Conservation (phyloP, 1,284 basidiomycete species). For the Trametes versicolor region DNA sequence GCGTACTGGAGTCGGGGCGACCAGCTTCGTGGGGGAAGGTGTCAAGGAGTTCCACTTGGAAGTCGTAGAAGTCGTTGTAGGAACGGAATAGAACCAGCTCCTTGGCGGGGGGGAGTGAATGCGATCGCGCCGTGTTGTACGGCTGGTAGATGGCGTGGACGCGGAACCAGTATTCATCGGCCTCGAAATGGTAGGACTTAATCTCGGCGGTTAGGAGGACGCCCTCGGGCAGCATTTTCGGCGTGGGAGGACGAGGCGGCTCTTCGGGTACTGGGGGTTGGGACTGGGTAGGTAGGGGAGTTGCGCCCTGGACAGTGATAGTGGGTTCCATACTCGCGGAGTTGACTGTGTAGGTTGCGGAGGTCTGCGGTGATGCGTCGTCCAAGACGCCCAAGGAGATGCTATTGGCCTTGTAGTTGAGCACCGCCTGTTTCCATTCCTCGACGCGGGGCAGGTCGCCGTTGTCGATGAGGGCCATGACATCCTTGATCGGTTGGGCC, state of each 20-base stretch:
- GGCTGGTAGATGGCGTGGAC: slow-evolving; percentile 91
- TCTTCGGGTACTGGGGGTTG: slow-evolving; percentile 35
- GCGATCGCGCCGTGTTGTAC: slow-evolving; percentile 65
- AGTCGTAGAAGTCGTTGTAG: slow-evolving; percentile 99
- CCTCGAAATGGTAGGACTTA: slow-evolving; percentile 96
- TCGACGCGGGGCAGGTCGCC: slow-evolving; percentile 94
- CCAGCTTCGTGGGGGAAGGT: slow-evolving; percentile 92
- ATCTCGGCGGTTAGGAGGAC: slow-evolving; percentile 91
- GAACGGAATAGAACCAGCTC: slow-evolving; percentile 93
- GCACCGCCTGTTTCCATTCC: slow-evolving; percentile 97
- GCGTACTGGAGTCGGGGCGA: slow-evolving; percentile 64
- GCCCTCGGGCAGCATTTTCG: slow-evolving; percentile 76
- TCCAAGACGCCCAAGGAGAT: slow-evolving; percentile 95
- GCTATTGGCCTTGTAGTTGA: slow-evolving; percentile 95
- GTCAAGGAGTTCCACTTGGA: slow-evolving; percentile 91
- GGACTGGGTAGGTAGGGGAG: slow-evolving; percentile 40
- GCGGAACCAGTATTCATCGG: slow-evolving; percentile 98
- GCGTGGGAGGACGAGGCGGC: slow-evolving; percentile 38
- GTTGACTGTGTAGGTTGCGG: slow-evolving; percentile 23
- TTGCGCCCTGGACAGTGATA: slow-evolving; percentile 42
- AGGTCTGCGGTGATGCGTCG: slow-evolving; percentile 44
- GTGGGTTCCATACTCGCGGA: slow-evolving; percentile 31
- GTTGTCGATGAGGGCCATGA: slow-evolving; percentile 83
- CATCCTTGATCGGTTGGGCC: slow-evolving; percentile 77
- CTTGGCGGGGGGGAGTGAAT: slow-evolving; percentile 70